phyloP scores from a whole-genome alignment of 164 flowering plant genomes.

The Macadamia integrifolia region DNA sequence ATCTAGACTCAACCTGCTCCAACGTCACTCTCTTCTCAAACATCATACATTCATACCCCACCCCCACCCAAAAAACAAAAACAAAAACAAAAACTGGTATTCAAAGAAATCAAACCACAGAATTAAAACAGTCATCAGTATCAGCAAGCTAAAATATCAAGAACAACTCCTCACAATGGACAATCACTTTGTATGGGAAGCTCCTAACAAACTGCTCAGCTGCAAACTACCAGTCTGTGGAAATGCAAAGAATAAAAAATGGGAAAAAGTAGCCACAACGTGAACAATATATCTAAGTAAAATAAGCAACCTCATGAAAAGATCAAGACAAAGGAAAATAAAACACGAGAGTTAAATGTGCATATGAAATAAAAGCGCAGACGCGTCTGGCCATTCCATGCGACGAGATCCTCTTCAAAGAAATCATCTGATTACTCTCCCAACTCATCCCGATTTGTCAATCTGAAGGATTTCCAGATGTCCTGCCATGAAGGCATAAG shows the following conservation, averaged over 20 bases:
- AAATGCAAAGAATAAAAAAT: constrained; percentile 35
- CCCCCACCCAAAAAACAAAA: background rate
- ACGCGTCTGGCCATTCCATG: constrained; percentile 49
- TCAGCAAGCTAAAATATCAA: background rate
- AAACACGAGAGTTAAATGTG: too few species aligned
- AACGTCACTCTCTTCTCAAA: too few species aligned
- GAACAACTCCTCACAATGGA: constrained; percentile 65
- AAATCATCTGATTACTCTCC: constrained; percentile 48
- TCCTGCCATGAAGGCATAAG: constrained; percentile 39
- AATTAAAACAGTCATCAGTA: background rate
- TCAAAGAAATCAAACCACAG: background rate
- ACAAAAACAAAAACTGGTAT: too few species aligned
- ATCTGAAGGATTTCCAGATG: constrained; percentile 46
- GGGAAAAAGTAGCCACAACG: background rate
- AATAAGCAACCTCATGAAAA: too few species aligned
- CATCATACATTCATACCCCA: too few species aligned
- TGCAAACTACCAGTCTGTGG: constrained; percentile 81
- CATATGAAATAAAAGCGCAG: too few species aligned
- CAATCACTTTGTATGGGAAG: constrained; percentile 79
- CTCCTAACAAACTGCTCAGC: constrained; percentile 75
- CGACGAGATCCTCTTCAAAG: constrained; percentile 75
- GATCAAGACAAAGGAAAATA: too few species aligned
- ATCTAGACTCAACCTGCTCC: too few species aligned
- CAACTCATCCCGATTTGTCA: constrained; percentile 34
- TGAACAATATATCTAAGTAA: background rate